Percentiles rank a stretch among this genome's conserved stretches.
Evolutionary conservation across 352 stramenopile species (phyloP).

Genomic region (Phytophthora cactorum): DNA sequence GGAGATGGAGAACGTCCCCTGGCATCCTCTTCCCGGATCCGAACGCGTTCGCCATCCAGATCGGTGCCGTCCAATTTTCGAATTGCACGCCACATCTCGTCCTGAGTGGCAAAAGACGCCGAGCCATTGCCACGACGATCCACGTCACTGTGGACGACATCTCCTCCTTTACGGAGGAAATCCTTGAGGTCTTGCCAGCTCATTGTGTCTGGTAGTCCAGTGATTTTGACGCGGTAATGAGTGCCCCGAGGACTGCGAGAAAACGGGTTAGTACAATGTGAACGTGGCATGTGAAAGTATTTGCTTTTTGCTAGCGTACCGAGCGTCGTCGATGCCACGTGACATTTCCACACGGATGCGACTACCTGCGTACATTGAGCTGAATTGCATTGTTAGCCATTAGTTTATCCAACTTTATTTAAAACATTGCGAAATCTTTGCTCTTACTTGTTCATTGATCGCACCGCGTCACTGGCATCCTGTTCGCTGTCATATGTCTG

Average conservation of each 20-base stretch:
- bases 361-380: conserved; percentile 39
- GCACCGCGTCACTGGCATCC: conserved; percentile 62
- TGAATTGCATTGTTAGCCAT: conserved; percentile 4
- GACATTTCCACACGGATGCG: conserved; percentile 67
- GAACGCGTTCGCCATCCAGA: conserved; percentile 54
- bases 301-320: conserved; percentile 15
- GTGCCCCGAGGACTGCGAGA: conserved; percentile 47
- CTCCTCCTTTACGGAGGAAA: conserved; percentile 59
- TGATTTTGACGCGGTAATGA: conserved; percentile 59
- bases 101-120: conserved; percentile 66
- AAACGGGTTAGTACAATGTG: conserved; percentile 2
- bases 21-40: conserved; percentile 43
- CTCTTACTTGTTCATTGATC: conserved; percentile 61
- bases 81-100: conserved; percentile 68
- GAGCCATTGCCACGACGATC: conserved; percentile 66
- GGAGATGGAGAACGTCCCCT: conserved; percentile 13
- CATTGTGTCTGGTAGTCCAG: conserved; percentile 47
- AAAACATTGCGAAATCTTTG: background rate
- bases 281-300: background rate
- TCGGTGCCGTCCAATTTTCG: conserved; percentile 54
- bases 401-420: background rate
- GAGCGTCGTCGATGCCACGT: conserved; percentile 27
- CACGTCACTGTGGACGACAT: conserved; percentile 73
- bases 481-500: conserved; percentile 68
- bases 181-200: conserved; percentile 76